phyloP scores from a whole-genome alignment of 805 yeast genomes.

The Metschnikowia baotianmanensis region DNA sequence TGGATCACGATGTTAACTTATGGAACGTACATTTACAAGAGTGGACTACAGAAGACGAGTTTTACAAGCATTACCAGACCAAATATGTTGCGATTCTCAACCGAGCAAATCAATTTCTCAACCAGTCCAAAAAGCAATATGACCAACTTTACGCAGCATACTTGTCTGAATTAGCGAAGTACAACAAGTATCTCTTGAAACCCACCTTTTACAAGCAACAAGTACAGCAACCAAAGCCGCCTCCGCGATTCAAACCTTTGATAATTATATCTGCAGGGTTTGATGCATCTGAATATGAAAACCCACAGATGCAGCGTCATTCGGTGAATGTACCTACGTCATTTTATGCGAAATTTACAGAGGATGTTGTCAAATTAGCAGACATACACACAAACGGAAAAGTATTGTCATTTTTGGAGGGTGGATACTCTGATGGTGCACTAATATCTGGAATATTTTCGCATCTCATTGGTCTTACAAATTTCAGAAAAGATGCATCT shows the following conservation, averaged over 20 bases:
- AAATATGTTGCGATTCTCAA: conserved; percentile 60
- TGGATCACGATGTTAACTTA: conserved; percentile 72
- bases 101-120: conserved; percentile 65
- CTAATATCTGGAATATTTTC: conserved; percentile 75
- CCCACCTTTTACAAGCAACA: conserved; percentile 31
- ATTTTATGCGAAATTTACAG: conserved; percentile 69
- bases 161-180: conserved; percentile 23
- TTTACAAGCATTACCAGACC: conserved; percentile 56
- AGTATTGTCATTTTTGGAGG: conserved; percentile 70
- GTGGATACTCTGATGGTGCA: conserved; percentile 85
- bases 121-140: conserved; percentile 44
- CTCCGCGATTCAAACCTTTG: conserved; percentile 43
- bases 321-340: conserved; percentile 78
- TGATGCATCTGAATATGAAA: conserved; percentile 83
- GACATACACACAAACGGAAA: conserved; percentile 59
- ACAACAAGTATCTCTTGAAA: conserved; percentile 32
- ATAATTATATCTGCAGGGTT: conserved; percentile 84
- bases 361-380: conserved; percentile 69
- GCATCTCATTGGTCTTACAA: conserved; percentile 69
- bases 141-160: conserved; percentile 34
- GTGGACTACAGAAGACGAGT: conserved; percentile 63
- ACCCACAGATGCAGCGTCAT: conserved; percentile 82
- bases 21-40: conserved; percentile 83
- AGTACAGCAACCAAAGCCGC: conserved; percentile 31
- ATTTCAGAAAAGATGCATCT: conserved; percentile 26